phyloP scores from a whole-genome alignment of 2,329 filamentous ascomycete genomes.

The Alternaria gaisen region DNA sequence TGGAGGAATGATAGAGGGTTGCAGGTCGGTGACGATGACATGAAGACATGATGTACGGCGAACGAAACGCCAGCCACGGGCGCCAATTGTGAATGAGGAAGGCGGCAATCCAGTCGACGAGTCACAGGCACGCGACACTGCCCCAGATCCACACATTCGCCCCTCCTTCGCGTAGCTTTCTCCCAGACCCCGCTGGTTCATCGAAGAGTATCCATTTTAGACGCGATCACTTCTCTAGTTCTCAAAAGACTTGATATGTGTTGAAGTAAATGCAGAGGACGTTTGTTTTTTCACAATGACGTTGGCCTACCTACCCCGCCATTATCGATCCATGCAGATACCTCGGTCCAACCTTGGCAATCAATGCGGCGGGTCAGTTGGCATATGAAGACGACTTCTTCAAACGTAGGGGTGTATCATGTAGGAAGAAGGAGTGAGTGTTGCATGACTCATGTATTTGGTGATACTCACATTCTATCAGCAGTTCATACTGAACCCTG shows the following conservation, averaged over 20 bases:
- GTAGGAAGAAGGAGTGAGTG: background rate
- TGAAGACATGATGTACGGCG: slow-evolving; percentile 22
- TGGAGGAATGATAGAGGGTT: slow-evolving; percentile 14
- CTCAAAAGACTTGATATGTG: background rate
- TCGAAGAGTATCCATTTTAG: background rate
- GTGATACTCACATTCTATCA: background rate
- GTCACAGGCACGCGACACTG: slow-evolving; percentile 34
- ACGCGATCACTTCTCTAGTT: background rate
- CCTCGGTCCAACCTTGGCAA: background rate
- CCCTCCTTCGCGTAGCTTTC: slow-evolving; percentile 3
- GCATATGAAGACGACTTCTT: background rate
- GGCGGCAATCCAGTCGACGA: slow-evolving; percentile 30
- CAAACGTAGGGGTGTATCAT: background rate
- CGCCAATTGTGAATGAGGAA: slow-evolving; percentile 36
- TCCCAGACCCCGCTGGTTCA: background rate
- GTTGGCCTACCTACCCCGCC: background rate
- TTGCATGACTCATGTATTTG: background rate
- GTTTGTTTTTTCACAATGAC: background rate
- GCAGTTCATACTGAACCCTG: background rate
- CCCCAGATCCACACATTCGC: slow-evolving; percentile 15
- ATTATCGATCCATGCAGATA: background rate
- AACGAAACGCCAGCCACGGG: slow-evolving; percentile 24
- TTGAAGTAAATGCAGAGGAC: background rate
- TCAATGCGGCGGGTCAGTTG: background rate
- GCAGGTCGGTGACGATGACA: slow-evolving; percentile 17